Base-by-base conservation (phyloP, 176 grass and related monocot species). In the Dactylis glomerata region DNA sequence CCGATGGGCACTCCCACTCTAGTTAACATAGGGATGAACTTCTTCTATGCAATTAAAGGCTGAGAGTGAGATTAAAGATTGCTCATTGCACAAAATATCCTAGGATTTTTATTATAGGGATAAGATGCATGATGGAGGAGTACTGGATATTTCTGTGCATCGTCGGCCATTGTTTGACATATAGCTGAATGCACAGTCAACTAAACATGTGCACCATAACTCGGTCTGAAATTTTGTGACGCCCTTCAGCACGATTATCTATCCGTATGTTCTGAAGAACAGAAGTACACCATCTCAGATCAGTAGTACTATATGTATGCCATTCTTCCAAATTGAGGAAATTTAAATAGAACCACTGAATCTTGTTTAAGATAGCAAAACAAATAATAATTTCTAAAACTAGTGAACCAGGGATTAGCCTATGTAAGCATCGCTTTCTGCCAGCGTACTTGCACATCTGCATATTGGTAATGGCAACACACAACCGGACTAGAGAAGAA, bases 41-140 rank as follows among this genome's bases (percentile, higher is more conserved):
- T 76, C 50, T 80, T 69, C 23, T 22, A 32, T 61, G 30, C 51
- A 85, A 61, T 70, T 69, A 33, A 76, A 76, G n/a, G 5, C 5
- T 81, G 61, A 85, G 85, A 85, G 27, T 76, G 86, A 88, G 44
- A 63, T 63, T 1, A 40, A 49, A 64, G 27, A 24, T 79, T 81
- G 50, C 36, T 70, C 72, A 49, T 24, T 69, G 59, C 51, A 20
- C 30, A 64, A 33, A 22, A 68, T 19, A 75, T 75, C 70, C 28
- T 56, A 80, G 15, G 75, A 41, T 80, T 38, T 55, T 84, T 69
- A 44, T 50, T 15, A 2, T 81, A 15, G 9, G 16, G 37, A 81
- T 47, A 74, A 84, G 57, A 46, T 63, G 74, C 34, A 26, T 66
- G 15, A 42, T 44, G 26, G 54, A 33, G 50, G 31, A n/a, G 8